These are phyloP conservation scores for Rhizophagus sp. DNA, from an alignment of 192 early-diverging fungal species.

Conservation along the genomic window DNA sequence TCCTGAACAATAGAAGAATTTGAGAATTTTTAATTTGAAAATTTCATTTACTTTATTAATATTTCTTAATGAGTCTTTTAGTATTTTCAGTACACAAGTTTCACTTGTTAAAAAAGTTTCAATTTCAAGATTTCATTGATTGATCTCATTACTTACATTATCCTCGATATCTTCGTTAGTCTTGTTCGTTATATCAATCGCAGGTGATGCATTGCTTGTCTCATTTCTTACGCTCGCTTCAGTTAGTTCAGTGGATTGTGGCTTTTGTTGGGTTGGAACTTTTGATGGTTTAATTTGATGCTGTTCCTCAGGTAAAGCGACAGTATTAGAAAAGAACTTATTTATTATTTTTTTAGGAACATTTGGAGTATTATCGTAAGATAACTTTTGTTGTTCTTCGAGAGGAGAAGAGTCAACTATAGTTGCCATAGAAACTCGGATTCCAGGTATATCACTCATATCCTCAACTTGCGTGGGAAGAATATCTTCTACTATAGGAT, in stretches of 20 bases:
- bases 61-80: too few species aligned
- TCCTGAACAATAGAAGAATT: background rate
- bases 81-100: background rate
- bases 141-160: background rate
- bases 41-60: background rate
- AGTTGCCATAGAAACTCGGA: background rate
- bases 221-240: background rate
- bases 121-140: background rate
- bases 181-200: background rate
- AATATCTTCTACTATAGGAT: background rate
- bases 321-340: background rate
- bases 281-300: background rate
- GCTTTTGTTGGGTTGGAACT: background rate
- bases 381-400: background rate
- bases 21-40: background rate
- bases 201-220: background rate
- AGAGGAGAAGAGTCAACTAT: background rate
- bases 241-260: background rate
- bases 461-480: background rate
- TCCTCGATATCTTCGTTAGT: background rate
- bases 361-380: background rate
- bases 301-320: background rate
- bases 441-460: background rate
- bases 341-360: background rate
- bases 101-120: background rate